Conservation (phyloP, 768 basidiomycete genomes). For the Tricholoma hemisulphureum region DNA sequence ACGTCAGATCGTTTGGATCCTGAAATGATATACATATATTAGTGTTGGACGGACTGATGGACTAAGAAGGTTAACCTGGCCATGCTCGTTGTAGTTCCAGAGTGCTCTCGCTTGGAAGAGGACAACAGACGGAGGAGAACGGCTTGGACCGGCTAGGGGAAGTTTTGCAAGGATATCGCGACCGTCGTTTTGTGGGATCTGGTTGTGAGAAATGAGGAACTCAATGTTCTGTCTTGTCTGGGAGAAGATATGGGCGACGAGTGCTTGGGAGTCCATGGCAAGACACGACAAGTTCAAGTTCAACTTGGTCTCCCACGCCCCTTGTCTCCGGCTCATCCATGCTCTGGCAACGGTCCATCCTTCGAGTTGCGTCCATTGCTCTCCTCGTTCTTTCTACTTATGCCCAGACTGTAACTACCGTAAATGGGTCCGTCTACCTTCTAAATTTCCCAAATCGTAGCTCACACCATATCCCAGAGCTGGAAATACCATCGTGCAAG, state of each 20-base stretch:
- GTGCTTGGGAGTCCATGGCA: slow-evolving; percentile 34
- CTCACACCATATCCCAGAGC: slow-evolving; percentile 20
- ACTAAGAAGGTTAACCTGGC: slow-evolving; percentile 36
- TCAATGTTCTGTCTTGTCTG: slow-evolving; percentile 57
- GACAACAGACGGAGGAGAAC: slow-evolving; percentile 18
- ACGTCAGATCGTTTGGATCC: slow-evolving; percentile 80
- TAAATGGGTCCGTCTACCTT: slow-evolving; percentile 43
- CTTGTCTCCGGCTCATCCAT: neutral
- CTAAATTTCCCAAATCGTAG: neutral
- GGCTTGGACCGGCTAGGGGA: slow-evolving; percentile 16
- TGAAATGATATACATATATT: slow-evolving; percentile 26
- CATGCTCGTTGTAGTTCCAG: slow-evolving; percentile 68
- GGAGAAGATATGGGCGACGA: slow-evolving; percentile 57
- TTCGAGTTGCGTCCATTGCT: slow-evolving; percentile 6
- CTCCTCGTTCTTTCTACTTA: slow-evolving; percentile 21
- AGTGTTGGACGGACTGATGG: neutral
- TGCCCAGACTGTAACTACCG: slow-evolving; percentile 49
- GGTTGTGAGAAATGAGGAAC: slow-evolving; percentile 55
- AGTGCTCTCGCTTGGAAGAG: slow-evolving; percentile 48
- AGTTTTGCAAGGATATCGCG: slow-evolving; percentile 49
- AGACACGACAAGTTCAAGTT: neutral
- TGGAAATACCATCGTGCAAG: slow-evolving; percentile 53
- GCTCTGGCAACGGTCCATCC: neutral
- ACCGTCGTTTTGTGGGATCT: slow-evolving; percentile 51
- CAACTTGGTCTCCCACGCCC: neutral